A percentile compares a stretch with the other conserved stretches of the same genome.
Evolutionary conservation across 2,329 filamentous ascomycete genomes (phyloP).

Genomic region (Fusarium denticulatum): DNA sequence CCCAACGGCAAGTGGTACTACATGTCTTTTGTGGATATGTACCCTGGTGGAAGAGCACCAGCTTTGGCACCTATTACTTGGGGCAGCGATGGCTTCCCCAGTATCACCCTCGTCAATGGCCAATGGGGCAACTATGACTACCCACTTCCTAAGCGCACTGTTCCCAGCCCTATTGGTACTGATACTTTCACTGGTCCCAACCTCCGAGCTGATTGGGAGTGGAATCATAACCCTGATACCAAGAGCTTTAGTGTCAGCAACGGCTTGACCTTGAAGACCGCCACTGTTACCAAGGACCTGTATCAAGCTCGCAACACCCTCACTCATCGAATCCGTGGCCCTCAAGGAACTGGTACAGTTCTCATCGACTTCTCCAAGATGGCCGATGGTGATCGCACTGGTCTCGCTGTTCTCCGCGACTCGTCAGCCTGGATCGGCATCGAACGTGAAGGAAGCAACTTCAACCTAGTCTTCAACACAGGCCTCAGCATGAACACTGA

Average conservation of each 20-base stretch:
- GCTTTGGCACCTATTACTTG: slow-evolving; percentile 61
- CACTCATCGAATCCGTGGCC: slow-evolving; percentile 1
- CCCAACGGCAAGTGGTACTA: slow-evolving; percentile 65
- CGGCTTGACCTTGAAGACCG: slow-evolving; percentile 6
- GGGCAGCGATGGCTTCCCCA: slow-evolving; percentile 4
- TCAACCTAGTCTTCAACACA: not conserved
- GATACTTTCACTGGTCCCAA: not conserved
- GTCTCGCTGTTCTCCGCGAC: not conserved
- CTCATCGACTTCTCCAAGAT: slow-evolving; percentile 5
- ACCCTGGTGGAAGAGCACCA: slow-evolving; percentile 65
- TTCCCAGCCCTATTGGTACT: not conserved
- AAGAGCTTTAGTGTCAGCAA: slow-evolving; percentile 7
- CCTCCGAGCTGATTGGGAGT: slow-evolving; percentile 7
- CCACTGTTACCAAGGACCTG: slow-evolving; percentile 2
- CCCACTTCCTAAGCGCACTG: not conserved
- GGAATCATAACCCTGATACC: slow-evolving; percentile 11
- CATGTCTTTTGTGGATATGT: slow-evolving; percentile 64
- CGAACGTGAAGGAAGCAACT: slow-evolving; percentile 6
- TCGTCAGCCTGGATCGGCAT: slow-evolving; percentile 9
- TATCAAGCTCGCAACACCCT: slow-evolving; percentile 17
- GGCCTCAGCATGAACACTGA: slow-evolving; percentile 1
- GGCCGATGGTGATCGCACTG: slow-evolving; percentile 3
- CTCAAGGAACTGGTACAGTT: not conserved
- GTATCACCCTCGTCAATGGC: not conserved
- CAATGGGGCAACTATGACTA: slow-evolving; percentile 14